phyloP scores from a whole-genome alignment of 2,329 filamentous ascomycete species.

The Penicillium vulpinum region DNA sequence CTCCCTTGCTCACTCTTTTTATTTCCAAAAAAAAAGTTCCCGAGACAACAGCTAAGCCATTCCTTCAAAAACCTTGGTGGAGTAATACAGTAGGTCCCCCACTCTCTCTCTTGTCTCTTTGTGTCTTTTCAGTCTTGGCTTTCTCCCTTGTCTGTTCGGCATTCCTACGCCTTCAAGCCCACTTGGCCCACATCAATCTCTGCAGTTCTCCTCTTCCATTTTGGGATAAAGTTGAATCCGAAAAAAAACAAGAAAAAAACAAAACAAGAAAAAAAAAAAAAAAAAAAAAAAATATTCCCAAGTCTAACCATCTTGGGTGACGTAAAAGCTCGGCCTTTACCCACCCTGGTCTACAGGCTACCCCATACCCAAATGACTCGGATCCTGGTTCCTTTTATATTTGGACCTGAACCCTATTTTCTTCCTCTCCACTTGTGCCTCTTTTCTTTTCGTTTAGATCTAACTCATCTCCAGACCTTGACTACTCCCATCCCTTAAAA shows the following conservation, averaged over 20 bases:
- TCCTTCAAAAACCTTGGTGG: conserved; percentile 16
- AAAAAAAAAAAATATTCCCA: conserved; percentile 6
- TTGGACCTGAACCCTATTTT: conserved; percentile 17
- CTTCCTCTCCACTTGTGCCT: conserved; percentile 17
- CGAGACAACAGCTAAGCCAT: conserved; percentile 11
- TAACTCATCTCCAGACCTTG: conserved; percentile 10
- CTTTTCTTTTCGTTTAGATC: conserved; percentile 14
- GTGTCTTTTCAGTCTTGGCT: conserved; percentile 10
- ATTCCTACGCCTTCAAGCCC: conserved; percentile 21
- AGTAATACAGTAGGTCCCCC: conserved; percentile 16
- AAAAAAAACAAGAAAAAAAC: conserved; percentile 12
- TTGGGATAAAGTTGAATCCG: conserved; percentile 13
- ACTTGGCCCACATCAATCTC: conserved; percentile 27
- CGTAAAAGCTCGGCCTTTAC: conserved; percentile 27
- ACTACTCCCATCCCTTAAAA: neutral
- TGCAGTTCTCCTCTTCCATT: conserved; percentile 18
- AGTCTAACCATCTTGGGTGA: conserved; percentile 26
- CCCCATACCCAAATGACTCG: conserved; percentile 25
- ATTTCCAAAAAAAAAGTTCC: neutral
- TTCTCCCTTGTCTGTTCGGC: conserved; percentile 21
- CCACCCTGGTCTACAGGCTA: conserved; percentile 20
- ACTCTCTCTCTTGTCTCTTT: conserved; percentile 2
- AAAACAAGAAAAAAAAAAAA: conserved; percentile 10
- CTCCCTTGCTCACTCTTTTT: conserved; percentile 3
- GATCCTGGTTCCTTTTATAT: conserved; percentile 28